phyloP scores from a whole-genome alignment of 345 rosid species.

The Geranium brycei region DNA sequence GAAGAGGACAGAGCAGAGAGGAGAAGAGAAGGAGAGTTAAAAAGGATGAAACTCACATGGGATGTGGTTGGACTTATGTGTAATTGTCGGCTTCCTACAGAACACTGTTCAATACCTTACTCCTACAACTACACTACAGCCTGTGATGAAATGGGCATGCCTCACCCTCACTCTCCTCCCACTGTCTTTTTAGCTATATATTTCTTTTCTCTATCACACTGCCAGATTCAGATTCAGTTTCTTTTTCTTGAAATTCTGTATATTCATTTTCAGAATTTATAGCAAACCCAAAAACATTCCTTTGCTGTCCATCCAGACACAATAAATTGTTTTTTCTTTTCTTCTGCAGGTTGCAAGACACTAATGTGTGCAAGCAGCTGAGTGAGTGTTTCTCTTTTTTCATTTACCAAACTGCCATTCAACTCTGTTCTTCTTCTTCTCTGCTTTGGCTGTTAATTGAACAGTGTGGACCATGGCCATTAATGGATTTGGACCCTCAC shows the following conservation, averaged over 20 bases:
- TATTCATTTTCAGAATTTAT: background rate
- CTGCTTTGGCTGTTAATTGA: background rate
- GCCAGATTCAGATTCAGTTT: background rate
- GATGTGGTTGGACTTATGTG: slow-evolving; percentile 35
- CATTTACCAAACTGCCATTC: background rate
- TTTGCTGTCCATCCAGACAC: background rate
- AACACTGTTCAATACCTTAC: slow-evolving; percentile 11
- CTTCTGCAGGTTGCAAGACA: no score
- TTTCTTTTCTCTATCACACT: background rate
- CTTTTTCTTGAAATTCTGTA: no score
- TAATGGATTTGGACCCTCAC: background rate
- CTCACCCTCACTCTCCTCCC: slow-evolving; percentile 7
- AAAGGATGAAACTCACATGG: slow-evolving; percentile 42
- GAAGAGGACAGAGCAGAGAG: slow-evolving; percentile 8
- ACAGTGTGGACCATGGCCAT: background rate
- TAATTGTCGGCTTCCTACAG: slow-evolving; percentile 33
- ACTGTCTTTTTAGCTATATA: background rate
- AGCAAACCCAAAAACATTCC: background rate
- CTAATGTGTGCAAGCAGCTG: no score
- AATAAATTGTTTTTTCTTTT: background rate
- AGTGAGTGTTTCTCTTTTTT: no score
- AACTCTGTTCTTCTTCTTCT: background rate
- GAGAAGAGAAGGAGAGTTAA: slow-evolving; percentile 6
- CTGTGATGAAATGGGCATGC: slow-evolving; percentile 41
- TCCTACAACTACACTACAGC: slow-evolving; percentile 15